phyloP scores from a whole-genome alignment of 176 grass and related monocot species.

The Oryza brachyantha region DNA sequence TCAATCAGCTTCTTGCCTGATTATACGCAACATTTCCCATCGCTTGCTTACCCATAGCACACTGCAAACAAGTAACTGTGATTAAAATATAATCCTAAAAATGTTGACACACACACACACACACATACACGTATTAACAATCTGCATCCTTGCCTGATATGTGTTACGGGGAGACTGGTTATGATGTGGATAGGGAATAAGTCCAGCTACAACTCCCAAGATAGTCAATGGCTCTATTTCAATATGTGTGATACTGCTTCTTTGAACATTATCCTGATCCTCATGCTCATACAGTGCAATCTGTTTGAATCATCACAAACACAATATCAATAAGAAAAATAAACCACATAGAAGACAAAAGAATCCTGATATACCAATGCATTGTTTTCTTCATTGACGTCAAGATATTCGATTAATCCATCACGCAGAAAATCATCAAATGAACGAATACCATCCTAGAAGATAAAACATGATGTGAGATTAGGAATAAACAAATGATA shows the following conservation, averaged over 20 bases:
- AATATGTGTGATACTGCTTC: conserved; percentile 78
- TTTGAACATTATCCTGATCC: conserved; percentile 73
- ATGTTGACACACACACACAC: too few relatives aligned
- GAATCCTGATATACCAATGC: conserved; percentile 55
- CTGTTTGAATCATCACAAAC: conserved; percentile 46
- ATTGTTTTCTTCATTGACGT: conserved; percentile 99
- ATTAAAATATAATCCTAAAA: conserved; percentile 20
- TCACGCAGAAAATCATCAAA: conserved; percentile 96
- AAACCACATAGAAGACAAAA: conserved; percentile 16
- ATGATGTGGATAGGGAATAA: conserved; percentile 97
- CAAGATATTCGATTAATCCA: conserved; percentile 96
- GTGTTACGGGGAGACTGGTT: conserved; percentile 98
- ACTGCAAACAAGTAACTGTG: conserved; percentile 49
- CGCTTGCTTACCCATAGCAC: conserved; percentile 99
- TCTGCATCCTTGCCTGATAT: conserved; percentile 66
- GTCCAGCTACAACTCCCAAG: conserved; percentile 87
- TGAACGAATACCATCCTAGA: conserved; percentile 76
- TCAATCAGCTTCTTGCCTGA: conserved; percentile 53
- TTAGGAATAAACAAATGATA: conserved; percentile 23
- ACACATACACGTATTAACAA: background rate
- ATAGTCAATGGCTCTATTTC: conserved; percentile 91
- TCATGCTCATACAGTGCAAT: conserved; percentile 88
- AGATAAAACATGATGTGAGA: conserved; percentile 26
- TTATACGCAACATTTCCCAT: conserved; percentile 99
- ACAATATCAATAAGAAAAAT: conserved; percentile 23